These are phyloP conservation scores for Solanum etuberosum DNA, from an alignment of 257 asterid genomes.

Conservation along the genomic window DNA sequence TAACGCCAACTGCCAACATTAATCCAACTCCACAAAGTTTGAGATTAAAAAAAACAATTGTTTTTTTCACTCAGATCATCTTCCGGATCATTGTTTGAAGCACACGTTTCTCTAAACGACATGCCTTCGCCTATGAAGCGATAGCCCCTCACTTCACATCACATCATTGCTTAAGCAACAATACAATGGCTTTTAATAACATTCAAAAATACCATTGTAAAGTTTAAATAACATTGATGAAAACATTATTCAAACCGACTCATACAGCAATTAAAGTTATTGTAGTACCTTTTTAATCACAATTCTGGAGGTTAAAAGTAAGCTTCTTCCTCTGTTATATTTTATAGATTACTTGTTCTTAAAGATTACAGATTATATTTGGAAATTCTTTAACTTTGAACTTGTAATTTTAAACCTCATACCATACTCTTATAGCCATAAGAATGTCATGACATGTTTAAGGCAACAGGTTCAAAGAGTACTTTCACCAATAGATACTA, in stretches of 20 bases:
- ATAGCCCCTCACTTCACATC: background rate
- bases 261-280: background rate
- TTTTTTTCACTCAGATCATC: background rate
- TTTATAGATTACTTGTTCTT: background rate
- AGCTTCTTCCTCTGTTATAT: background rate
- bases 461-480: background rate
- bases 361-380: background rate
- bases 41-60: background rate
- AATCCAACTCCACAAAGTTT: background rate
- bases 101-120: background rate
- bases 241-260: background rate
- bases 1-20: background rate
- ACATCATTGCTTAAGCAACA: background rate
- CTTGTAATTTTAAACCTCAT: background rate
- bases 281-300: background rate
- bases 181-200: background rate
- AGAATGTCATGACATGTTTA: background rate
- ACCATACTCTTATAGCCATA: background rate
- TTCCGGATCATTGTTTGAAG: background rate
- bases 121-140: background rate
- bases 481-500: background rate
- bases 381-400: background rate
- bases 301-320: background rate
- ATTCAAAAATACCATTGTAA: background rate
- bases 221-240: background rate